Conservation (phyloP, 2,329 filamentous ascomycete species). For the Xylariales sp. region DNA sequence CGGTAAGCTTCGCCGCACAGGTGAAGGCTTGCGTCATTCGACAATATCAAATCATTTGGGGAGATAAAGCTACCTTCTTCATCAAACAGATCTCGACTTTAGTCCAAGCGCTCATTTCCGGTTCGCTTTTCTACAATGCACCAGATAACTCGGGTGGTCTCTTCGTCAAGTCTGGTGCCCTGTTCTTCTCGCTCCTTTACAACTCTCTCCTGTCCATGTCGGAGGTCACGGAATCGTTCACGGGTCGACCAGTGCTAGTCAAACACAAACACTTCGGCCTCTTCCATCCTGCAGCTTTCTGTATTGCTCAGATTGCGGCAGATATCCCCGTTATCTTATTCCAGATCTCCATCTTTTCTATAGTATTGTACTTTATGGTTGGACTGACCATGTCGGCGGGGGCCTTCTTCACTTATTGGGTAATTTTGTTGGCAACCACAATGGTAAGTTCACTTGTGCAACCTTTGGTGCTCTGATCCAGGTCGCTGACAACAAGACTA, state of each 20-base stretch:
- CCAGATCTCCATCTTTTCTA: conserved; percentile 52
- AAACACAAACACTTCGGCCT: conserved; percentile 56
- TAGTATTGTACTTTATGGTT: conserved; percentile 62
- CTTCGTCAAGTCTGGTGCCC: conserved; percentile 58
- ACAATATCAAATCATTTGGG: conserved; percentile 62
- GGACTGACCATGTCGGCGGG: conserved; percentile 46
- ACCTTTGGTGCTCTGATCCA: background rate
- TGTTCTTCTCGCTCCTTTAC: conserved; percentile 61
- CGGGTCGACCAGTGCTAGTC: conserved; percentile 52
- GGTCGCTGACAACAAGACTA: conserved; percentile 13
- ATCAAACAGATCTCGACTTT: conserved; percentile 58
- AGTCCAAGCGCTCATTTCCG: conserved; percentile 56
- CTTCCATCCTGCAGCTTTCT: conserved; percentile 54
- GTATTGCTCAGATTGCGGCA: conserved; percentile 51
- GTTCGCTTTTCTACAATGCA: conserved; percentile 64
- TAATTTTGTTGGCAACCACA: conserved; percentile 44
- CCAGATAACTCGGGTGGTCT: conserved; percentile 53
- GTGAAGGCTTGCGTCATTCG: conserved; percentile 51
- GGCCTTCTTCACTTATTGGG: conserved; percentile 60
- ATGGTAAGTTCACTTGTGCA: conserved; percentile 39
- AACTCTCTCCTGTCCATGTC: conserved; percentile 60
- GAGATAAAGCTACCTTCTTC: conserved; percentile 58
- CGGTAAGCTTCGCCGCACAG: conserved; percentile 46
- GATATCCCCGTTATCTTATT: conserved; percentile 53
- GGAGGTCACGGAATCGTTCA: conserved; percentile 61